Percentiles rank a stretch among this genome's conserved stretches.
phyloP scores from a whole-genome alignment of 257 asterid genomes.

The Gentiana macrophylla region DNA sequence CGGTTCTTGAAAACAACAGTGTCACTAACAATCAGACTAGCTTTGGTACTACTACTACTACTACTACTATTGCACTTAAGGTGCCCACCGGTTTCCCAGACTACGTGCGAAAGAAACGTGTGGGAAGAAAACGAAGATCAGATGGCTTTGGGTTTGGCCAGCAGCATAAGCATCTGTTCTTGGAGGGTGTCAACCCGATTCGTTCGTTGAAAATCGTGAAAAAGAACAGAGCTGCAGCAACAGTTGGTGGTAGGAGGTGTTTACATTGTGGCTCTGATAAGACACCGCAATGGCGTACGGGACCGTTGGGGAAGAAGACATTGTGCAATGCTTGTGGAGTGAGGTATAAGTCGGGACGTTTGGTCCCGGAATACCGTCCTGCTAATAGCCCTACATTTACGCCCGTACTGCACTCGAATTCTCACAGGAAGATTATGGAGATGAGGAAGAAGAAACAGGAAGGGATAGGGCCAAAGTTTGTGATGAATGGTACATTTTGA shows the following conservation, averaged over 20 bases:
- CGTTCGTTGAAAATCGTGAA: constrained; percentile 9
- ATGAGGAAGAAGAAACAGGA: constrained; percentile 64
- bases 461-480: constrained; percentile 16
- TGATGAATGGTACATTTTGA: constrained; percentile 38
- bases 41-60: constrained; percentile 18
- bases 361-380: constrained; percentile 86
- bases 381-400: constrained; percentile 77
- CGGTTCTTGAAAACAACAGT: constrained; percentile 58
- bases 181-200: constrained; percentile 21
- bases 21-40: constrained; percentile 25
- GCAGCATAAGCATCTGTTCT: constrained; percentile 17
- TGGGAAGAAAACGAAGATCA: constrained; percentile 17
- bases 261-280: constrained; percentile 69
- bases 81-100: constrained; percentile 51
- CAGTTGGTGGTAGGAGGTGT: constrained; percentile 68
- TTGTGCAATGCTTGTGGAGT: constrained; percentile 94
- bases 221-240: constrained; percentile 5
- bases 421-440: constrained; percentile 80
- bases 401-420: constrained; percentile 53
- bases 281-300: constrained; percentile 94
- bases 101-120: constrained; percentile 50
- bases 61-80: constrained; percentile 8
- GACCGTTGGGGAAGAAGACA: constrained; percentile 81
- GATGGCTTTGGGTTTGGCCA: constrained; percentile 14
- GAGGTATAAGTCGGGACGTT: constrained; percentile 76